Percentiles rank a stretch among this genome's conserved stretches.
Evolutionary conservation across 2,329 filamentous ascomycete species (phyloP).

Genomic region (Gaeumannomyces sp.): DNA sequence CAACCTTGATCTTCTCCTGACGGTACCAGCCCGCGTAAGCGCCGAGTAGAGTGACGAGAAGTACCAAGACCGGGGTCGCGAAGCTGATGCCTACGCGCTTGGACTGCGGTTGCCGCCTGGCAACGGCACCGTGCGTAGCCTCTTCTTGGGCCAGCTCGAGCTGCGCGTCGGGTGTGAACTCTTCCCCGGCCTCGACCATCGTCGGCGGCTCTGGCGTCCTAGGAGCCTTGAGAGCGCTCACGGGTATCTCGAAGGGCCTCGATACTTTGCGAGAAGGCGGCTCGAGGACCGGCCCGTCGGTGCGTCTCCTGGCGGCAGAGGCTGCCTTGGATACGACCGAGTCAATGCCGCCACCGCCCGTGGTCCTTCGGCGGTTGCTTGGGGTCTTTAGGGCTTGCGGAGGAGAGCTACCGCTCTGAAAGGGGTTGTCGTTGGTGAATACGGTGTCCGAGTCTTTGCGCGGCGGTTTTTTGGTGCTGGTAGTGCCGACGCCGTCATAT

Average conservation of each 20-base stretch:
- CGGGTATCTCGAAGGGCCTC: conserved; percentile 52
- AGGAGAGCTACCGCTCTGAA: conserved; percentile 78
- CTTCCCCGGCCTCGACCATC: conserved; percentile 66
- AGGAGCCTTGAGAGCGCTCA: conserved; percentile 33
- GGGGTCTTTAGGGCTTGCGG: conserved; percentile 41
- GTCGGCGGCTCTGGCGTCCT: conserved; percentile 23
- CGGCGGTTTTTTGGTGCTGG: conserved; percentile 23
- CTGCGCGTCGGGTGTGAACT: conserved; percentile 90
- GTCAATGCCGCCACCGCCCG: conserved; percentile 33
- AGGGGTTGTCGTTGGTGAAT: conserved; percentile 88
- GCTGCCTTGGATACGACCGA: conserved; percentile 17
- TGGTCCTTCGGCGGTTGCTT: conserved; percentile 43
- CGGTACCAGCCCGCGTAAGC: conserved; percentile 79
- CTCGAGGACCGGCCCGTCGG: conserved; percentile 39
- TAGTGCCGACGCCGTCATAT: conserved; percentile 7
- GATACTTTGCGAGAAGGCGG: conserved; percentile 47
- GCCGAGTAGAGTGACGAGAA: conserved; percentile 63
- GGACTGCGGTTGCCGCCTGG: conserved; percentile 32
- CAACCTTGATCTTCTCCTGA: conserved; percentile 92
- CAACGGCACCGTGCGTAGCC: conserved; percentile 38
- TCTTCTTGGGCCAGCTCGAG: conserved; percentile 71
- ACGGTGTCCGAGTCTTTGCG: conserved; percentile 47
- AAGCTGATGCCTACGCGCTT: conserved; percentile 38
- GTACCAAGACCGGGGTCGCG: conserved; percentile 61
- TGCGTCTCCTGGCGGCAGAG: conserved; percentile 38